Conservation (phyloP, 768 basidiomycete genomes). For the Multifurca ochricompacta region DNA sequence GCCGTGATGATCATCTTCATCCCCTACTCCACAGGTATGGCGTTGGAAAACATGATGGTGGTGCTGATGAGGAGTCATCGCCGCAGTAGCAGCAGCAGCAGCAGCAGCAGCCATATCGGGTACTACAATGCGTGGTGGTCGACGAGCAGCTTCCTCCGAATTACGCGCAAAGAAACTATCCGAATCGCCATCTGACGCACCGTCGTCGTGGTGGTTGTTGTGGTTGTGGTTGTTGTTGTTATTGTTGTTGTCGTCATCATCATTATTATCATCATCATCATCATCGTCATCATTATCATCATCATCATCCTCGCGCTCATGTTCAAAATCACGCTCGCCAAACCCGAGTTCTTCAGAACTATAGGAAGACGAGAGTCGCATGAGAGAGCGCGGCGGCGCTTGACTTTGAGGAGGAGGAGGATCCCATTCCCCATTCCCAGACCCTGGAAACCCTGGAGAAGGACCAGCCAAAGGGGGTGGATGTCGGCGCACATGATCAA, state of each 20-base stretch:
- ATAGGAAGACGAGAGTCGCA: conserved; percentile 9
- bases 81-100: background rate
- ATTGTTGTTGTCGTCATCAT: no score
- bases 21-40: background rate
- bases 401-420: no score
- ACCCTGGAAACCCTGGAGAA: no score
- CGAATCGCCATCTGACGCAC: conserved; percentile 16
- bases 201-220: no score
- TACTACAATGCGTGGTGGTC: background rate
- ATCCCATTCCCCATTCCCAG: no score
- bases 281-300: no score
- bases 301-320: background rate
- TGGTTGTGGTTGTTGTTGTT: no score
- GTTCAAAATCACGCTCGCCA: background rate
- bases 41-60: background rate
- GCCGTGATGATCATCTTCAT: no score
- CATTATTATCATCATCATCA: no score
- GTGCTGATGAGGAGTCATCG: background rate
- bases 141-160: conserved; percentile 14
- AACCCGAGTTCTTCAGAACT: conserved; percentile 12
- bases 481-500: no score
- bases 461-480: background rate
- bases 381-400: conserved; percentile 13
- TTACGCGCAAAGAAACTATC: conserved; percentile 21
- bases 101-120: background rate